Conservation (phyloP, 2,329 filamentous ascomycete species). For the Zymoseptoria ardabiliae region DNA sequence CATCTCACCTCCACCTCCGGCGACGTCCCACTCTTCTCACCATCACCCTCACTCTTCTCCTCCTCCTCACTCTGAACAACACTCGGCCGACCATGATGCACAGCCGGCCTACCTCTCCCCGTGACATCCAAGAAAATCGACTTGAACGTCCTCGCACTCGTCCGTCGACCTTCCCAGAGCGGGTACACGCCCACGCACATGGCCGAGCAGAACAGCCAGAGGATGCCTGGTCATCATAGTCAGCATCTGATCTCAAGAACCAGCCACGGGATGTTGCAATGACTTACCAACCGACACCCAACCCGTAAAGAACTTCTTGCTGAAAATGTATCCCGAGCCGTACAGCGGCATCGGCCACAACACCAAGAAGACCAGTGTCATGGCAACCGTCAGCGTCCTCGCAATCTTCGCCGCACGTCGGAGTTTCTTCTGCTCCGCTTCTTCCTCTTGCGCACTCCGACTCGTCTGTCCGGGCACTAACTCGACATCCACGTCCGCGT, state of each 20-base stretch:
- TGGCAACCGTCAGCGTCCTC: slow-evolving; percentile 50
- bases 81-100: slow-evolving; percentile 25
- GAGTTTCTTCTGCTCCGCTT: slow-evolving; percentile 36
- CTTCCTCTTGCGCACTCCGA: slow-evolving; percentile 33
- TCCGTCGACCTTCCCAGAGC: slow-evolving; percentile 67
- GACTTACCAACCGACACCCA: slow-evolving; percentile 42
- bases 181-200: slow-evolving; percentile 74
- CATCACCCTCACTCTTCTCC: slow-evolving; percentile 16
- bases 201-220: slow-evolving; percentile 70
- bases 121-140: slow-evolving; percentile 56
- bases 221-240: slow-evolving; percentile 53
- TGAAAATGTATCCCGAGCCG: slow-evolving; percentile 72
- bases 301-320: slow-evolving; percentile 61
- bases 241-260: neutral
- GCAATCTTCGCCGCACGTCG: slow-evolving; percentile 44
- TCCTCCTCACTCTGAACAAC: slow-evolving; percentile 21
- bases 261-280: neutral
- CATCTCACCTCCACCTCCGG: slow-evolving; percentile 21
- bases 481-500: slow-evolving; percentile 59
- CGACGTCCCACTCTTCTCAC: slow-evolving; percentile 24
- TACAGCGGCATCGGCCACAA: slow-evolving; percentile 94
- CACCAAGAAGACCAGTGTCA: slow-evolving; percentile 66
- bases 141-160: slow-evolving; percentile 54
- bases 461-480: slow-evolving; percentile 47
- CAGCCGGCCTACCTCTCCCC: slow-evolving; percentile 27